phyloP scores from a whole-genome alignment of 768 basidiomycete genomes.

The Termitomyces sp. region DNA sequence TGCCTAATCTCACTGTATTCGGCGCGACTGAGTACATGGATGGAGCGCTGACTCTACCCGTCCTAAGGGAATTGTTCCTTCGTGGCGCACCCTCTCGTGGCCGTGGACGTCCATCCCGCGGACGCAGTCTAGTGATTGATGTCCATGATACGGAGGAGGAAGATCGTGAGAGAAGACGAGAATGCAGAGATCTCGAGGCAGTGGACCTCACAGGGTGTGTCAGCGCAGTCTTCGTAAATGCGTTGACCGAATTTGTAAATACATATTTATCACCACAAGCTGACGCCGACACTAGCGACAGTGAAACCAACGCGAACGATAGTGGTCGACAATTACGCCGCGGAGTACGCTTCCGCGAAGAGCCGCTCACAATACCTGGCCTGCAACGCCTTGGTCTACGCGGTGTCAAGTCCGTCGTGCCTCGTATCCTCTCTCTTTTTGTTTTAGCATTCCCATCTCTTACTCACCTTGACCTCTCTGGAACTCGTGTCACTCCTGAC shows the following conservation, averaged over 20 bases:
- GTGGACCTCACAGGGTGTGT: constrained; percentile 95
- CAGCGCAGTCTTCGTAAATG: constrained; percentile 83
- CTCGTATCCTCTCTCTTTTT: constrained; percentile 64
- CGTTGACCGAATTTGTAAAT: constrained; percentile 77
- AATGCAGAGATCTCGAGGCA: constrained; percentile 78
- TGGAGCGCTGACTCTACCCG: constrained; percentile 75
- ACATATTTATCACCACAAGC: constrained; percentile 46
- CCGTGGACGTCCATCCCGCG: constrained; percentile 62
- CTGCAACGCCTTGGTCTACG: constrained; percentile 76
- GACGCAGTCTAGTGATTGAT: constrained; percentile 47
- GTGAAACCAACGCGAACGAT: constrained; percentile 32
- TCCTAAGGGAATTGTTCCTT: constrained; percentile 86
- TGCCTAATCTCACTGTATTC: constrained; percentile 78
- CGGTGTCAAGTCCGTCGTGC: constrained; percentile 72
- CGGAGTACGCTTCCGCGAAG: constrained; percentile 31
- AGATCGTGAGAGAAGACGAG: constrained; percentile 65
- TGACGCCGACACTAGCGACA: constrained; percentile 35
- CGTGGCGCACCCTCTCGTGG: constrained; percentile 71
- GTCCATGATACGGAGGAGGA: constrained; percentile 64
- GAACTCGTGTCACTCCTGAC: constrained; percentile 75
- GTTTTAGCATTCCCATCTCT: constrained; percentile 79
- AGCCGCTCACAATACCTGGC: constrained; percentile 58
- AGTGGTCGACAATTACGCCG: constrained; percentile 21
- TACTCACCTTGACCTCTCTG: constrained; percentile 87
- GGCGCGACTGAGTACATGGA: constrained; percentile 99